These are phyloP conservation scores for Boletus vinaceobasis DNA, from an alignment of 768 basidiomycete species.

Conservation along the genomic window DNA sequence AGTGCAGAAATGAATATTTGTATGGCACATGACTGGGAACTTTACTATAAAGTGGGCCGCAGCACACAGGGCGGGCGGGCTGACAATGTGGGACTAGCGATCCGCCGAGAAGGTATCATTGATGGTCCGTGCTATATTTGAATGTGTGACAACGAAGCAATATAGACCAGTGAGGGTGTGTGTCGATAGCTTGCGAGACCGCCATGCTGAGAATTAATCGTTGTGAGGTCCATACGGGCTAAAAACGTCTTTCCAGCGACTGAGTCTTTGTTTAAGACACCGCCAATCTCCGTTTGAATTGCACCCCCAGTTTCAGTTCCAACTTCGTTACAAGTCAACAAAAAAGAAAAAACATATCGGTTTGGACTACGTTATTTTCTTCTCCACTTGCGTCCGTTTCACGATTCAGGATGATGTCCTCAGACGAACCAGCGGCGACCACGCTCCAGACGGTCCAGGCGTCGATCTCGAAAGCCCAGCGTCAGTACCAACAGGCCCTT, in stretches of 20 bases:
- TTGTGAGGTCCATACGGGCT: too few relatives aligned
- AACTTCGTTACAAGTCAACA: background rate
- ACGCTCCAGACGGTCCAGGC: slow-evolving; percentile 29
- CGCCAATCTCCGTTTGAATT: slow-evolving; percentile 14
- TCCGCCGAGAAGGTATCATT: too few relatives aligned
- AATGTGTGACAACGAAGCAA: too few relatives aligned
- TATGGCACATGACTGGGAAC: background rate
- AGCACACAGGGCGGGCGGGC: too few relatives aligned
- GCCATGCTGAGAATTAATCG: too few relatives aligned
- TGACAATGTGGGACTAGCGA: too few relatives aligned
- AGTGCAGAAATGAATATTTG: background rate
- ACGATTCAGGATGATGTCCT: slow-evolving; percentile 32
- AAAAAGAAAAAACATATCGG: slow-evolving; percentile 2
- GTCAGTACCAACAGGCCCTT: slow-evolving; percentile 83
- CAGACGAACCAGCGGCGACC: slow-evolving; percentile 28
- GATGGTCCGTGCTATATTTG: too few relatives aligned
- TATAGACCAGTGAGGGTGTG: too few relatives aligned
- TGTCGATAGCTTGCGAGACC: too few relatives aligned
- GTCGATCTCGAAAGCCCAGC: slow-evolving; percentile 44
- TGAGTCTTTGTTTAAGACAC: background rate
- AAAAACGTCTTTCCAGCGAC: too few relatives aligned
- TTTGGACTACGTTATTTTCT: background rate
- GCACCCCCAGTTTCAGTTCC: background rate
- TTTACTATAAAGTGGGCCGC: too few relatives aligned
- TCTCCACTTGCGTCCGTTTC: background rate